These are phyloP conservation scores for Coemansia sp. DNA, from an alignment of 192 early-diverging fungal species.

Conservation along the genomic window DNA sequence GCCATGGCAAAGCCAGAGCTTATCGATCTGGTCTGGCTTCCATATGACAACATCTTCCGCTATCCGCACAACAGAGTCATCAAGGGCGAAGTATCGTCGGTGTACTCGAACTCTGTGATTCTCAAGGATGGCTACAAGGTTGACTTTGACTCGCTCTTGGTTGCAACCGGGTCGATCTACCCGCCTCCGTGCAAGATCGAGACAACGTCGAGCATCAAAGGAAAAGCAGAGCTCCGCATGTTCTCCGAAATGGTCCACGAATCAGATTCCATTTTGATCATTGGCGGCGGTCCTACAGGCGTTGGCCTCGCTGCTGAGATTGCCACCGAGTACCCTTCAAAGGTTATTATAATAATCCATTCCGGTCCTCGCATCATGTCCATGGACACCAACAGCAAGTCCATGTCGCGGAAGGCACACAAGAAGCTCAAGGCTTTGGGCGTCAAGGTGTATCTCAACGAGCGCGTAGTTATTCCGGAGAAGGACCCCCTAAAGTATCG, in stretches of 20 bases:
- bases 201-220: constrained; percentile 25
- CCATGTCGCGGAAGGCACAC: constrained; percentile 59
- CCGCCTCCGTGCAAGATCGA: constrained; percentile 55
- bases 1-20: constrained; percentile 49
- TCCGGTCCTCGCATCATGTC: constrained; percentile 37
- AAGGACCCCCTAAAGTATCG: constrained; percentile 53
- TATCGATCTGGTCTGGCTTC: constrained; percentile 52
- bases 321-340: constrained; percentile 45
- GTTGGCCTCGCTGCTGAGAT: constrained; percentile 78
- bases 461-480: constrained; percentile 64
- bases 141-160: constrained; percentile 52
- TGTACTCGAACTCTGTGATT: constrained; percentile 48
- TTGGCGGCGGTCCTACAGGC: constrained; percentile 77
- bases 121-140: constrained; percentile 50
- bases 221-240: constrained; percentile 43
- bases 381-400: constrained; percentile 36
- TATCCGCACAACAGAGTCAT: constrained; percentile 48
- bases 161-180: constrained; percentile 53
- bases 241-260: constrained; percentile 57
- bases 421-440: constrained; percentile 54
- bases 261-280: constrained; percentile 62
- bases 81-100: constrained; percentile 47
- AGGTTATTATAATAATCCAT: constrained; percentile 41
- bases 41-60: constrained; percentile 48
- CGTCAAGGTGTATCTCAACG: constrained; percentile 58